These are phyloP conservation scores for Phylloporus arenicola DNA, from an alignment of 768 basidiomycete species.

Conservation along the genomic window DNA sequence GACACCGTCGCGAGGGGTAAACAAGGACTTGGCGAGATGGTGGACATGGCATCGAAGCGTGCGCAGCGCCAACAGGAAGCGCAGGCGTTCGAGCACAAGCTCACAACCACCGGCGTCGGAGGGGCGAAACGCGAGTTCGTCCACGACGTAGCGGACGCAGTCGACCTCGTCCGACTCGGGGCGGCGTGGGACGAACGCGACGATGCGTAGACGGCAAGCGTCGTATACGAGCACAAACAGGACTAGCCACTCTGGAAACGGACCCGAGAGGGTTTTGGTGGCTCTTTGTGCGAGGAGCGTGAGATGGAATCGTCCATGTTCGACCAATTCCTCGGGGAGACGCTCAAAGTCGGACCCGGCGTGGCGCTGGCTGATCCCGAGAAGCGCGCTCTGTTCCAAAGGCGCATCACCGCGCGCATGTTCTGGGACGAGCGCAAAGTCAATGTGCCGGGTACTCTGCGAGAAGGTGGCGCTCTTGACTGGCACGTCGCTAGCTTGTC, in stretches of 20 bases:
- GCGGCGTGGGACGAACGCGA: conserved; percentile 19
- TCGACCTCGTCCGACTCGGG: conserved; percentile 1
- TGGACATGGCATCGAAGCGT: conserved; percentile 18
- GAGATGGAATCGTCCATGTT: conserved; percentile 9
- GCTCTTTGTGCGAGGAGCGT: conserved; percentile 6
- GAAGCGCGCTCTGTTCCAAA: conserved; percentile 7
- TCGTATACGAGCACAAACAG: conserved; percentile 24
- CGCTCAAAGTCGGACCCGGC: not conserved
- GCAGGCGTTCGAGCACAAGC: conserved; percentile 13
- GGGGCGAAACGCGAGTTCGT: conserved; percentile 13
- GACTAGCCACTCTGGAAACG: conserved; percentile 25
- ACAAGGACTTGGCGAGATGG: conserved; percentile 13
- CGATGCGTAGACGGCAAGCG: conserved; percentile 10
- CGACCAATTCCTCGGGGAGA: conserved; percentile 12
- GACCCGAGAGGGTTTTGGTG: not conserved
- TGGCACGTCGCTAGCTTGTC: conserved; percentile 5
- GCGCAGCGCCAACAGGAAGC: conserved; percentile 15
- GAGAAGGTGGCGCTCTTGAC: not conserved
- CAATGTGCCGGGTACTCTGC: not conserved
- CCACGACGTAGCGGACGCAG: conserved; percentile 18
- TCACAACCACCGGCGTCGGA: conserved; percentile 5
- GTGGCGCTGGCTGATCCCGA: conserved; percentile 11
- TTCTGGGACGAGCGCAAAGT: conserved; percentile 14
- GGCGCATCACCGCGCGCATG: not conserved
- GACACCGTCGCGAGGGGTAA: not conserved